Conservation (phyloP, 345 rosid species). For the Clausena lansium region DNA sequence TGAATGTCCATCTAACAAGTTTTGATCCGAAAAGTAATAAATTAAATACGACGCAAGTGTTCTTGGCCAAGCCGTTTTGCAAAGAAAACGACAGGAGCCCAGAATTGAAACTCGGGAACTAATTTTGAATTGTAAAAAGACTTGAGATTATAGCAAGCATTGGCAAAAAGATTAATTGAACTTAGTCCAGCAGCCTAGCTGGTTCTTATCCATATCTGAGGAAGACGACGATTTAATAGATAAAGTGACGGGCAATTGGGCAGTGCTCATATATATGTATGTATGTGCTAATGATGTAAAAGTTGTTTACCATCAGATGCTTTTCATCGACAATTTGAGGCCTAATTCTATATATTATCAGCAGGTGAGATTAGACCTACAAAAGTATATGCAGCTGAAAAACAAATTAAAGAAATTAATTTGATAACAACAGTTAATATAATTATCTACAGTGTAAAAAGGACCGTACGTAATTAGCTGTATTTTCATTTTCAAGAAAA, state of each 20-base stretch:
- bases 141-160: no score
- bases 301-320: background rate
- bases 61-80: background rate
- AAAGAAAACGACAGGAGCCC: slow-evolving; percentile 1
- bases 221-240: background rate
- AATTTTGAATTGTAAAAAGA: background rate
- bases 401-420: no score
- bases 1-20: background rate
- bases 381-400: no score
- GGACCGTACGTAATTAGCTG: no score
- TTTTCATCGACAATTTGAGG: background rate
- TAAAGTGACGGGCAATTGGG: background rate
- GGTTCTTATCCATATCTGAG: background rate
- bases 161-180: background rate
- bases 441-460: no score
- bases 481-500: background rate
- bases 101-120: background rate
- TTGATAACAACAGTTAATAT: no score
- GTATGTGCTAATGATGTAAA: background rate
- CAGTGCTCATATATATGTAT: no score
- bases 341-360: no score
- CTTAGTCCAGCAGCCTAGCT: background rate
- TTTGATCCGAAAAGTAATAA: background rate
- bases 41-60: background rate
- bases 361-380: background rate